These are phyloP conservation scores for Tuctoria greenei DNA, from an alignment of 176 grass and related monocot genomes.

Conservation along the genomic window DNA sequence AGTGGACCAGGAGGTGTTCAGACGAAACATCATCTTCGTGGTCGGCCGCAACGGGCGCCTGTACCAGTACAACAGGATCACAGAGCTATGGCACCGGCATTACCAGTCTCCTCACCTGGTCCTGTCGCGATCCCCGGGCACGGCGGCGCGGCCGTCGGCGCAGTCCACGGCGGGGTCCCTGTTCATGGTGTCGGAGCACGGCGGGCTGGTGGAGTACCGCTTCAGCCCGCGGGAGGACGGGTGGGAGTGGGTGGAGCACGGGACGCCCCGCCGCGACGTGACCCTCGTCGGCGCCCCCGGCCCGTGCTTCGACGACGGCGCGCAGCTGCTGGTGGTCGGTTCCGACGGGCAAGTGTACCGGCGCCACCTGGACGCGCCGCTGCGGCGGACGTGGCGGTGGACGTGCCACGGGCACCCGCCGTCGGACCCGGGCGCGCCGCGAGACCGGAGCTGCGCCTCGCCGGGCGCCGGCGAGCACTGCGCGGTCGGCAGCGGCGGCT, in stretches of 20 bases:
- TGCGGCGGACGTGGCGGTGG: conserved; percentile 71
- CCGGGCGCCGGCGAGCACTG: conserved; percentile 9
- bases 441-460: conserved; percentile 45
- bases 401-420: conserved; percentile 66
- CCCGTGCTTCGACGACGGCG: conserved; percentile 69
- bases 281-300: conserved; percentile 69
- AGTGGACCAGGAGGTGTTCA: conserved; percentile 82
- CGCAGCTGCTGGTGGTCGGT: conserved; percentile 75
- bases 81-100: conserved; percentile 89
- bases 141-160: conserved; percentile 65
- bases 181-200: conserved; percentile 85
- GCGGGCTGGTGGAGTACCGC: conserved; percentile 84
- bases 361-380: conserved; percentile 49
- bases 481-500: conserved; percentile 32
- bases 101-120: conserved; percentile 90
- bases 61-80: conserved; percentile 96
- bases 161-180: conserved; percentile 66
- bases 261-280: conserved; percentile 66
- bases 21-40: conserved; percentile 76
- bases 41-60: conserved; percentile 65
- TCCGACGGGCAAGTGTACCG: conserved; percentile 82
- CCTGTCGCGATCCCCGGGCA: conserved; percentile 70
- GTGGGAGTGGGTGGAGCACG: conserved; percentile 98
- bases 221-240: conserved; percentile 65
- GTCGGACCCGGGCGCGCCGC: not conserved